Conservation (phyloP, 352 stramenopile species). For the Phytophthora hibernalis region DNA sequence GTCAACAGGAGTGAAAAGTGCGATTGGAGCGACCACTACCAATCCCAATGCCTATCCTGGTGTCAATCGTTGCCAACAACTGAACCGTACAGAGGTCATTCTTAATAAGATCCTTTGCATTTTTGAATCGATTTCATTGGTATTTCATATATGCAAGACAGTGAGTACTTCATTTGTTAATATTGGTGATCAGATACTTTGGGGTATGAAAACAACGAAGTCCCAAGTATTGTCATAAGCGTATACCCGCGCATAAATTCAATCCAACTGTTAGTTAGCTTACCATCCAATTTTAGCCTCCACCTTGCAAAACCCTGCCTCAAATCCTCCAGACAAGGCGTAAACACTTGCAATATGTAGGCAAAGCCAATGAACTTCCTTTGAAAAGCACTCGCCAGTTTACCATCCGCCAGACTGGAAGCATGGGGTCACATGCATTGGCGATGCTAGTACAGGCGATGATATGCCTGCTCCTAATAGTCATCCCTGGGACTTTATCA, state of each 20-base stretch:
- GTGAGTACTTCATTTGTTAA: too few species aligned
- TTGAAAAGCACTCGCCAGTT: constrained; percentile 10
- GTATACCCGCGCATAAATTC: not conserved
- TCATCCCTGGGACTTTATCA: not conserved
- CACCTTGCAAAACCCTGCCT: not conserved
- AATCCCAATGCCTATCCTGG: constrained; percentile 23
- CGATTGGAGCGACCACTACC: constrained; percentile 19
- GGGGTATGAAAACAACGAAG: too few species aligned
- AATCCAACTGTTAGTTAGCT: too few species aligned
- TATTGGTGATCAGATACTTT: too few species aligned
- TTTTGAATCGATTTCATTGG: too few species aligned
- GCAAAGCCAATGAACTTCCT: not conserved
- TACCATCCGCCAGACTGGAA: constrained; percentile 7
- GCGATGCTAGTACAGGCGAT: constrained; percentile 10
- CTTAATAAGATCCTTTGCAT: too few species aligned
- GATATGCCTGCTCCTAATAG: constrained; percentile 15
- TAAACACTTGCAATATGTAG: constrained; percentile 4
- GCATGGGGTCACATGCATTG: constrained; percentile 5
- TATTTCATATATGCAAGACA: too few species aligned
- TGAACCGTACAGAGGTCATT: too few species aligned
- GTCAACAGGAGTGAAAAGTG: constrained; percentile 3
- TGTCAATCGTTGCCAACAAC: constrained; percentile 27
- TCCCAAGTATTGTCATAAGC: too few species aligned
- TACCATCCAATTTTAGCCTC: not conserved
- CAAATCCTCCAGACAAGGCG: constrained; percentile 1